Base-by-base conservation (phyloP, 805 yeast species). In the Metschnikowia anglica region DNA sequence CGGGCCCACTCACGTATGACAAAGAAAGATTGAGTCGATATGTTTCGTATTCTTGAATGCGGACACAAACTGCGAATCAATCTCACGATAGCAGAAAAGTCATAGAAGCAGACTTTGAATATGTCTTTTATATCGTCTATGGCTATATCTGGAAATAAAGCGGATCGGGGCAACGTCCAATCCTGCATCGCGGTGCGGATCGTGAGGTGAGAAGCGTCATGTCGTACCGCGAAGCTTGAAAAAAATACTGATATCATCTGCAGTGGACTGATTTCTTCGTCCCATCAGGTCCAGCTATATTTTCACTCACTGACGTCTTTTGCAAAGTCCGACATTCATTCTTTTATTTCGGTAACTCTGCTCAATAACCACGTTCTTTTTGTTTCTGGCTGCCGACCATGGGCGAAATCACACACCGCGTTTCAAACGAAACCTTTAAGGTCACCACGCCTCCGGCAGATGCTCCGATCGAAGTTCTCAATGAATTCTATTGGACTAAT, bases 401-500 rank as follows among this genome's bases (percentile, higher is more conserved):
- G 56, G 51, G 50, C 36, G 49, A 40, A 23, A 52, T 52, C 41
- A 52, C 54, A 3, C 56, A 52, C 32, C 43, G 56, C 10, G 42
- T 38, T 11, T 48, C 52, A 19, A 51, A 48, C 27, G 43, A 52
- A 44, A 44, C 56, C 7, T 52, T 30, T 27, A 18, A 47, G 17
- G 44, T 50, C 27, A 63, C 60, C 23, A 44, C 73, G 1, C 73
- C 74, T 2, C 60, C 70, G 19, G 74, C 76, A 3, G 72, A 69
- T 47, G 52, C 72, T 0, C 57, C 71, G 37, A 49, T 67, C 44
- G 61, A 76, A 51, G 67, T 62, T 34, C 57, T 74, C 42, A 74
- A 75, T 51, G 89, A 85, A 49, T 89, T 85, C 63, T 85, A 83
- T 66, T 86, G 96, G 91, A 88, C 96, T 0, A 76, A 78, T 40